Evolutionary conservation across 1,284 basidiomycete species (phyloP), one percentile per base, ranked within the genome.

Genomic region (Rhodotorula sp.): DNA sequence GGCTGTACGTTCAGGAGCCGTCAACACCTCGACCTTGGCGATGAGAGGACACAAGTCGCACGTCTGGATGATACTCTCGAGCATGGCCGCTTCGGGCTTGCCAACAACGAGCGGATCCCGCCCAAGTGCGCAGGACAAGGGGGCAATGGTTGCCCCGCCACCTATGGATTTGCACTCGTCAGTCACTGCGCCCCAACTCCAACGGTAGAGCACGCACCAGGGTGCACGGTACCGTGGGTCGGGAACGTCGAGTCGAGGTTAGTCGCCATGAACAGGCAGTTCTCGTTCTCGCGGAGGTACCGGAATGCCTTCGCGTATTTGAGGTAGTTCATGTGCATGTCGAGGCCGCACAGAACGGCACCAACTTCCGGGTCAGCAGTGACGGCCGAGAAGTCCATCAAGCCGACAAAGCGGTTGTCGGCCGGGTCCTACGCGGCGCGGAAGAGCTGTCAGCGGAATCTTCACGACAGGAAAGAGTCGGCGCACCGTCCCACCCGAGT

Each of bases 11-110:
- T 23, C 45, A 27, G 14, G 21, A 7, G 16, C 34, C n/a, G 7
- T 25, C 53, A 7, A 34, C 19, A 63, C 17, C 4, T 42, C 14
- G 56, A 44, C 44, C 53, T 25, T 59, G 71, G 7, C 49, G 9
- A 34, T 21, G 9, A 25, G 63, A 13, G 4, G 41, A 83, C 87
- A 77, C 75, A 93, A 92, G 34, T 83, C 88, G 78, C 75, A 94
- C 93, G 94, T 94, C n/a, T 94, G 91, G 76, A 90, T 88, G 82
- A 99, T 96, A 80, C 91, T 93, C 80, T 98, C 95, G 76, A 99
- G 85, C 95, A 99, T 98, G 45, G 90, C 90, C 79, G 86, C 87
- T 75, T 92, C 88, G 23, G 97, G 97, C 83, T 99, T 99, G 45
- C 97, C 97, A 60, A 96, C 91, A 65, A 89, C 87, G 7, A 91